A percentile compares a stretch with the other conserved stretches of the same genome.
Conservation (phyloP, 225 moss, liverwort and hornwort species). For the Sphagnum tenellum region DNA sequence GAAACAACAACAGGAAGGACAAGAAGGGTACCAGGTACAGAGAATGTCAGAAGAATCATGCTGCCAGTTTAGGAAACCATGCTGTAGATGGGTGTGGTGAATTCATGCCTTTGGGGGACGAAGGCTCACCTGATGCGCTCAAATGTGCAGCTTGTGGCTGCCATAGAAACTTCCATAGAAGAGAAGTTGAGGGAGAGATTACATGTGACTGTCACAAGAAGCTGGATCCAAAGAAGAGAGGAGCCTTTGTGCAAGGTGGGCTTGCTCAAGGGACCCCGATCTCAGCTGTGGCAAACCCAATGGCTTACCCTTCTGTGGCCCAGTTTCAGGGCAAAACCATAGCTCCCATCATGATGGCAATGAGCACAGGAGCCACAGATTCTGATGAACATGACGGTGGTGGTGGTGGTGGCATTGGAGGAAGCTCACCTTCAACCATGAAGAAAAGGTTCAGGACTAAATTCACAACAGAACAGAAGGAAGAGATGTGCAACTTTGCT, state of each 20-base stretch:
- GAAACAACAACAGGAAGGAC: too few relatives aligned
- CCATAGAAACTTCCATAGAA: slow-evolving; percentile 95
- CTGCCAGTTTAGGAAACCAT: slow-evolving; percentile 96
- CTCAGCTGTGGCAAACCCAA: neutral
- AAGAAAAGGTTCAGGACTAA: slow-evolving; percentile 98
- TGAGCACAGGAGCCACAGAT: slow-evolving; percentile 83
- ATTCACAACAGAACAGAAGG: slow-evolving; percentile 94
- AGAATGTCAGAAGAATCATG: slow-evolving; percentile 99
- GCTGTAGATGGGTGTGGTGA: slow-evolving; percentile 98
- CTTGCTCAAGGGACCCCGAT: neutral
- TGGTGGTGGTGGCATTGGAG: slow-evolving; percentile 11
- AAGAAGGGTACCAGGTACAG: slow-evolving; percentile 37
- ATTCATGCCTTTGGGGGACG: slow-evolving; percentile 93
- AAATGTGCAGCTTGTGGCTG: slow-evolving; percentile 95
- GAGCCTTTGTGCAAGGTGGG: neutral
- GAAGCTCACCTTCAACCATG: slow-evolving; percentile 65
- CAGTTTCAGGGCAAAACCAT: slow-evolving; percentile 17
- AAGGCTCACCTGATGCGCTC: slow-evolving; percentile 72
- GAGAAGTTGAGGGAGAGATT: slow-evolving; percentile 84
- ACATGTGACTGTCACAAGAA: slow-evolving; percentile 33
- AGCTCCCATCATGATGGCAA: slow-evolving; percentile 63
- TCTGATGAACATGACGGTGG: slow-evolving; percentile 71
- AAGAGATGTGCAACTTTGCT: slow-evolving; percentile 96
- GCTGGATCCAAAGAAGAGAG: neutral
- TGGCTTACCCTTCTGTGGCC: neutral